Conservation (phyloP, 257 asterid species). For the Lantana camara region DNA sequence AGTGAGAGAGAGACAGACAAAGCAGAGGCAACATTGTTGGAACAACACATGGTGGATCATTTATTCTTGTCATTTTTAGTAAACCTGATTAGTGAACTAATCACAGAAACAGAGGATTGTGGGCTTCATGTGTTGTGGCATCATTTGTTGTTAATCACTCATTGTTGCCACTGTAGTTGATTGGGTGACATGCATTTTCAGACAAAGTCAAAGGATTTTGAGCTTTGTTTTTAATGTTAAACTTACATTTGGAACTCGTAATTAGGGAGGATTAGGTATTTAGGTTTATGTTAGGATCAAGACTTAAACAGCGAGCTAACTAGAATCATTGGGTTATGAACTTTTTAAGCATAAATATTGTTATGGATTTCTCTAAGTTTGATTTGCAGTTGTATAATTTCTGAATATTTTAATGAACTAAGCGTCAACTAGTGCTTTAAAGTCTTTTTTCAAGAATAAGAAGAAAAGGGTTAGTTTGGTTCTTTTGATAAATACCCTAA, state of each 20-base stretch:
- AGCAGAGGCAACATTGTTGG: background rate
- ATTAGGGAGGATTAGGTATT: background rate
- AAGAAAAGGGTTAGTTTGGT: no score
- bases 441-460: no score
- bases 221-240: background rate
- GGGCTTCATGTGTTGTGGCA: conserved; percentile 7
- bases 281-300: background rate
- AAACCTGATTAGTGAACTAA: background rate
- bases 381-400: no score
- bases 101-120: background rate
- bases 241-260: background rate
- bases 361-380: background rate
- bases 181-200: background rate
- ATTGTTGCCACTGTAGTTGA: background rate
- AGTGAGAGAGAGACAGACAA: background rate
- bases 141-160: background rate
- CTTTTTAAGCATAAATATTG: background rate
- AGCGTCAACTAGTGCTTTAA: no score
- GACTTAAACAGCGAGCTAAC: background rate
- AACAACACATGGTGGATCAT: background rate
- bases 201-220: conserved; percentile 2
- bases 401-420: no score
- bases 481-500: no score
- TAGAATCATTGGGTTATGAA: background rate
- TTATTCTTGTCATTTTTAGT: background rate